Percentiles rank a stretch among this genome's conserved stretches.
These are phyloP conservation scores for Fusarium annulatum DNA, from an alignment of 2,329 filamentous ascomycete species.

Conservation along the genomic window DNA sequence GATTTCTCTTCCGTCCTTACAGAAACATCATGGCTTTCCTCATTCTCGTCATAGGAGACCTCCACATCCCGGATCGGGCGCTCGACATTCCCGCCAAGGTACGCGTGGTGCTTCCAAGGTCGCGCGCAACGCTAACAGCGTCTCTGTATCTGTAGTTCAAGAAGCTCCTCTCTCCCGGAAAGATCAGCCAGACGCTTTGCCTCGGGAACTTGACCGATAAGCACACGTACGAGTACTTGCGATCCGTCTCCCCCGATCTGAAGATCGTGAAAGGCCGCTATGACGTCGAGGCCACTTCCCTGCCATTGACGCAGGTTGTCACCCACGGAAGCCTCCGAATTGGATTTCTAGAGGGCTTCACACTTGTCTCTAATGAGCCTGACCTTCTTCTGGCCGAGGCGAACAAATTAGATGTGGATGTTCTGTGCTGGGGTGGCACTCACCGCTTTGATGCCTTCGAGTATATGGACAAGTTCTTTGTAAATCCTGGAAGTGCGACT, in stretches of 20 bases:
- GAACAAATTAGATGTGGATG: conserved; percentile 75
- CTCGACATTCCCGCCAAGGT: conserved; percentile 93
- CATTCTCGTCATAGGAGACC: conserved; percentile 90
- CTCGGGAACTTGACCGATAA: conserved; percentile 84
- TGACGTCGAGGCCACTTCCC: conserved; percentile 73
- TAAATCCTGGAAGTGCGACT: conserved; percentile 75
- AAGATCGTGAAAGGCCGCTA: conserved; percentile 76
- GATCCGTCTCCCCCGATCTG: conserved; percentile 77
- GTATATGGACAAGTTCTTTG: conserved; percentile 80
- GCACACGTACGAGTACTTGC: conserved; percentile 82
- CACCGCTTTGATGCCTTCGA: conserved; percentile 77
- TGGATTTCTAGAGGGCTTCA: conserved; percentile 76
- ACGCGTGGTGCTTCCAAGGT: conserved; percentile 38
- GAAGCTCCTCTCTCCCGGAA: conserved; percentile 84
- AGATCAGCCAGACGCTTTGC: conserved; percentile 85
- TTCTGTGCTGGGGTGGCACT: conserved; percentile 75
- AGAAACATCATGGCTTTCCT: conserved; percentile 80
- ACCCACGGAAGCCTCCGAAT: conserved; percentile 73
- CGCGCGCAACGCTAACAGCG: conserved; percentile 41
- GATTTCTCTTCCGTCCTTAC: conserved; percentile 32
- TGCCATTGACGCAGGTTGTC: conserved; percentile 73
- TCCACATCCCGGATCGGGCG: conserved; percentile 92
- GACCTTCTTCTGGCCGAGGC: conserved; percentile 75
- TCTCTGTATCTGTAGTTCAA: conserved; percentile 70
- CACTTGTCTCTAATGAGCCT: conserved; percentile 73